Base-by-base conservation (phyloP, 192 early-diverging fungal genomes). In the Coemansia sp. region DNA sequence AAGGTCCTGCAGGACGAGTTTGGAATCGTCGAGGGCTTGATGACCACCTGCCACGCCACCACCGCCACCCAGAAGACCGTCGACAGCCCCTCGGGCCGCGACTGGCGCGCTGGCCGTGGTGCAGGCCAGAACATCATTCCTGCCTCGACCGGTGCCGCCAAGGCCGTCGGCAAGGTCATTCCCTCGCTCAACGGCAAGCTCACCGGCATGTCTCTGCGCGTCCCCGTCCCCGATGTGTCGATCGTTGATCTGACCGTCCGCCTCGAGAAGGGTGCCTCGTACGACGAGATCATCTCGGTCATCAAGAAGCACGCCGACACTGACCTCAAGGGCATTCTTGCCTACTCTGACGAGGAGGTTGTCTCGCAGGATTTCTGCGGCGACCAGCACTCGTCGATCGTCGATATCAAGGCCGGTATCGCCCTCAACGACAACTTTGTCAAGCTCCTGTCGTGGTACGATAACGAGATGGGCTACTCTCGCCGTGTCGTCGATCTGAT, bases 51-150 rank as follows among this genome's bases (percentile, higher is more conserved):
- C 75, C 96, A 99, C 85, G 93, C 97, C 71, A 90, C 89, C 79
- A 99, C 97, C 68, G 96, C 97, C 76, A 98, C 97, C 76, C 97
- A 99, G 82, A 99, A 99, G 93, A 98, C 96, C 55, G 97, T 99
- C 65, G 97, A 99, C 84, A 91, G 93, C 64, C 96, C 96, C 50
- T 97, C 96, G 34, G 89, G 88, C 76, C 94, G 94, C 86, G 96
- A 97, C 91, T 97, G 96, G 94, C 90, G 96, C 71, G 91, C 89
- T 57, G 95, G 97, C 69, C 95, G 97, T 86, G 93, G 94, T 77
- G 97, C 97, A 50, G 82, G 86, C 82, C 92, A 93, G 79, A 99
- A 99, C 89, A 98, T 99, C 74, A 98, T 99, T 76, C 96, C 97
- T 20, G 91, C 95, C 58, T 89, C 93, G 66, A 99, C 96, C 55